Conservation (phyloP, 208 protist genomes). For the Endotrypanum monterogeii region DNA sequence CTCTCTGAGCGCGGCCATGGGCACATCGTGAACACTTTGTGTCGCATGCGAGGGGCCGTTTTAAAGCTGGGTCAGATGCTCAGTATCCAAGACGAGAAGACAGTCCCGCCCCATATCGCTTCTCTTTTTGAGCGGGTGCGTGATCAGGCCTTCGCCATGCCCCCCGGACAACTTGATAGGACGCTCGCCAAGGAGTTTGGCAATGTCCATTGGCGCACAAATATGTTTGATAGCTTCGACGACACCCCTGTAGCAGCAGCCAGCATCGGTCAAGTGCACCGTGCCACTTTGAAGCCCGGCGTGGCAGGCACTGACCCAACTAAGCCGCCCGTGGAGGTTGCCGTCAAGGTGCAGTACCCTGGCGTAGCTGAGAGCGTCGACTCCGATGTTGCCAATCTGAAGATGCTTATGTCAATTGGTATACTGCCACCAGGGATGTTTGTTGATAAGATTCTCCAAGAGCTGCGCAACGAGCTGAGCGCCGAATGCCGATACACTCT, state of each 20-base stretch:
- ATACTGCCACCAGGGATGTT: conserved; percentile 82
- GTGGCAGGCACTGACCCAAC: conserved; percentile 34
- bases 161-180: conserved; percentile 56
- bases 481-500: conserved; percentile 74
- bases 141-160: conserved; percentile 89
- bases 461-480: conserved; percentile 71
- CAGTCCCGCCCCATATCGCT: conserved; percentile 75
- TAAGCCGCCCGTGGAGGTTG: conserved; percentile 71
- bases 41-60: conserved; percentile 93
- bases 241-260: conserved; percentile 93
- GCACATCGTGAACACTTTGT: conserved; percentile 93
- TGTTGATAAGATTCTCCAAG: conserved; percentile 78
- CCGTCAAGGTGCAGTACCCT: conserved; percentile 93
- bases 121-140: conserved; percentile 81
- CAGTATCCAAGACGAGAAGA: conserved; percentile 87
- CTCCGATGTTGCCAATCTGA: conserved; percentile 90
- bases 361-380: conserved; percentile 86
- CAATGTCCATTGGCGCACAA: conserved; percentile 45
- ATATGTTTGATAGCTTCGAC: conserved; percentile 85
- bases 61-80: conserved; percentile 98
- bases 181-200: conserved; percentile 50
- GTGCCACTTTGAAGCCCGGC: conserved; percentile 55
- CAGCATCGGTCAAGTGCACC: conserved; percentile 96
- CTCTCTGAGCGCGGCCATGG: conserved; percentile 59
- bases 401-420: conserved; percentile 72